Evolutionary conservation across 2,329 filamentous ascomycete species (phyloP).

Genomic region (Neonectria ditissima): DNA sequence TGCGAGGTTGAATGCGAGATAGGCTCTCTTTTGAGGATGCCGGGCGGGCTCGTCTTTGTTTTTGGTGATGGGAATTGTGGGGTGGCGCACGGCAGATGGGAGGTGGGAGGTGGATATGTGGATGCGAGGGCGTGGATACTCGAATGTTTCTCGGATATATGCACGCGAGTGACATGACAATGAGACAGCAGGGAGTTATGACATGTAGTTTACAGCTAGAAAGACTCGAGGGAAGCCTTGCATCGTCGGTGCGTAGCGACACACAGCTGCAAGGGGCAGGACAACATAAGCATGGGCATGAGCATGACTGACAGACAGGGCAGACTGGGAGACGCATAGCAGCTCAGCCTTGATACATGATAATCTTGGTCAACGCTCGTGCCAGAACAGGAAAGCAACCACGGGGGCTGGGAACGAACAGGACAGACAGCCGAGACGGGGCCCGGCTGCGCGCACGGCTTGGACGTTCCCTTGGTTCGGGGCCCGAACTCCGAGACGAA

Average conservation of each 20-base stretch:
- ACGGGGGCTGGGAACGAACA: neutral
- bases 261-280: no score
- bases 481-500: neutral
- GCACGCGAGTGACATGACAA: neutral
- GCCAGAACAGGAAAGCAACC: neutral
- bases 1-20: neutral
- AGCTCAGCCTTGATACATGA: no score
- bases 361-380: neutral
- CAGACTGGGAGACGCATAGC: neutral
- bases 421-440: neutral
- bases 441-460: neutral
- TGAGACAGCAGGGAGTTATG: neutral
- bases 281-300: no score
- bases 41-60: neutral
- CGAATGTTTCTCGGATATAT: neutral
- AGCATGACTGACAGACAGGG: no score
- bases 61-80: neutral
- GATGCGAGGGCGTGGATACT: slow-evolving; percentile 2
- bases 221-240: no score
- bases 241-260: no score
- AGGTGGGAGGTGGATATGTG: neutral
- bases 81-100: slow-evolving; percentile 1
- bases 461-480: neutral
- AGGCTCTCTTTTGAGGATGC: neutral
- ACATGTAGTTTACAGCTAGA: neutral